These are phyloP conservation scores for Uronychia setigera DNA, from an alignment of 73 alveolate species.

Conservation along the genomic window DNA sequence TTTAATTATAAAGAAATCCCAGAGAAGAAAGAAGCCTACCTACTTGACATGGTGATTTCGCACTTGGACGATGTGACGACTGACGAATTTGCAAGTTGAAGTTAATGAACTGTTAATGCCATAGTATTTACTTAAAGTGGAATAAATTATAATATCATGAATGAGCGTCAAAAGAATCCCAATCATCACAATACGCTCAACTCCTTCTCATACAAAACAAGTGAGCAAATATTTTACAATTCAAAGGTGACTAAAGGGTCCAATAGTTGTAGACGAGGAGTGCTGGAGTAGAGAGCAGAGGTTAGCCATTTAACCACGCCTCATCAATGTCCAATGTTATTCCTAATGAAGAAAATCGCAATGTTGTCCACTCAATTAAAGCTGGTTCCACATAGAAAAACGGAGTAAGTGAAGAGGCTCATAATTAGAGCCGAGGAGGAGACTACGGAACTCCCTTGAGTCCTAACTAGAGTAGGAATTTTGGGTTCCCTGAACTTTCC, in stretches of 20 bases:
- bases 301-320: neutral
- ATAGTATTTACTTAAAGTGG: no score
- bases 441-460: neutral
- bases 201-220: no score
- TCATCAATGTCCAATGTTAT: neutral
- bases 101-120: no score
- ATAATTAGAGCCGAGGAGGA: neutral
- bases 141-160: no score
- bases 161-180: no score
- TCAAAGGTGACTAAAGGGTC: neutral
- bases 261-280: neutral
- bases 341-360: neutral
- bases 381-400: neutral
- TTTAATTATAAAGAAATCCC: neutral
- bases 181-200: no score
- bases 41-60: neutral
- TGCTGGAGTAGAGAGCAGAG: neutral
- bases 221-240: no score
- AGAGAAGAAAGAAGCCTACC: neutral
- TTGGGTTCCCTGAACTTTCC: neutral
- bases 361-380: neutral
- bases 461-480: neutral
- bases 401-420: neutral
- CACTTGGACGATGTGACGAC: constrained; percentile 4
- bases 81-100: neutral